phyloP scores from a whole-genome alignment of 2,329 filamentous ascomycete species.

The Aspergillus vadensis region DNA sequence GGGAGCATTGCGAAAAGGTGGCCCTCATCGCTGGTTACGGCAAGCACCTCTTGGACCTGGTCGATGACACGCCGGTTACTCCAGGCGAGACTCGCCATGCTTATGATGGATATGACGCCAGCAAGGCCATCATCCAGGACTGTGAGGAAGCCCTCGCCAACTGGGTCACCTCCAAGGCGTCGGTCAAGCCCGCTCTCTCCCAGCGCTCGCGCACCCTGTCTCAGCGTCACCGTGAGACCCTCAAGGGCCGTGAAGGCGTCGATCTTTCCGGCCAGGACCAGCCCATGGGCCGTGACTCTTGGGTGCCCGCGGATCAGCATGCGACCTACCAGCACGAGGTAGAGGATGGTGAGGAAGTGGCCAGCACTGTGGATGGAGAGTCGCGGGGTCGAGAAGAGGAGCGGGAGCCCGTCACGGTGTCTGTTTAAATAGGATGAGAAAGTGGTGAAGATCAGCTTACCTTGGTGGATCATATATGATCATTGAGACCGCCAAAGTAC shows the following conservation, averaged over 20 bases:
- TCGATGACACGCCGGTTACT: constrained; percentile 95
- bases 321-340: constrained; percentile 44
- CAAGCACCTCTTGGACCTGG: constrained; percentile 94
- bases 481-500: constrained; percentile 6
- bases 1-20: constrained; percentile 96
- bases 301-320: constrained; percentile 72
- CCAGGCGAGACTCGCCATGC: constrained; percentile 93
- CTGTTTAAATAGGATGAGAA: constrained; percentile 10
- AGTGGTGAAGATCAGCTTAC: neutral
- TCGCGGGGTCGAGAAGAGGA: constrained; percentile 41
- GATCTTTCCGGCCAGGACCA: constrained; percentile 83
- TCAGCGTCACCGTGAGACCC: constrained; percentile 75
- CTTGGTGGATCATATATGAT: neutral
- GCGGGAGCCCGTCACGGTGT: constrained; percentile 32
- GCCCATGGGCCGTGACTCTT: constrained; percentile 72
- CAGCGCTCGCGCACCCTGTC: constrained; percentile 84
- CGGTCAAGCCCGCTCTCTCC: constrained; percentile 83
- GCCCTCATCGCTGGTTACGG: constrained; percentile 97
- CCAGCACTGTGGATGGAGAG: constrained; percentile 37
- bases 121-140: constrained; percentile 98
- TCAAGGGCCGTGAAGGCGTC: constrained; percentile 66
- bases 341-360: constrained; percentile 46
- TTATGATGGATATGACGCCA: constrained; percentile 97
- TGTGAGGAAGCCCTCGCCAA: constrained; percentile 97
- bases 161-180: constrained; percentile 90